Evolutionary conservation across 2,329 filamentous ascomycete genomes (phyloP), one percentile per base, ranked within the genome.

Genomic region (Aspergillus carbonarius): DNA sequence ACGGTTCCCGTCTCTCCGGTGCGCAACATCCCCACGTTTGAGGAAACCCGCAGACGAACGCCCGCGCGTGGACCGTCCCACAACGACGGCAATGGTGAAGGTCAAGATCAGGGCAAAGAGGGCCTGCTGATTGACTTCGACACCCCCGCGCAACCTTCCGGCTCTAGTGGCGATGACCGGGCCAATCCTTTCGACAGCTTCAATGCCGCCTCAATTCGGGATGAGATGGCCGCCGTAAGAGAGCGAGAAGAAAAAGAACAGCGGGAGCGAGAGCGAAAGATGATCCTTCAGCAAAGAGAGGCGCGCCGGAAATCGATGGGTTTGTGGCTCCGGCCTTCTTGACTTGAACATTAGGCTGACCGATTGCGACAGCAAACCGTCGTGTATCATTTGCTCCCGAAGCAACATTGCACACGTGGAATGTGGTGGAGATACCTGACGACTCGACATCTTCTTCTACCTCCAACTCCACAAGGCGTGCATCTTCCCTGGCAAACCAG

Each of bases 331-430:
- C 37, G 17, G 10, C 18, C 15, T 18, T 27, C 13, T n/a, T 7
- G 25, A 35, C 0, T 25, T 18, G 12, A 8, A 17, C 15, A 27
- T 34, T 20, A 27, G 34, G 50, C 66, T 72, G 56, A 72, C 54
- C 56, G 50, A 58, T 55, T 13, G 55, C 47, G 35, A 55, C 35
- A 84, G 85, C 93, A 49, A 96, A 95, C 73, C 87, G 95, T 69
- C 87, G 95, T 70, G 95, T 99, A 34, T 98, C 93, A 0, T 99
- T 99, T 75, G 95, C 95, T 4, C 95, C 95, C 1, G 95, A 99
- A 77, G 95, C 95, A 12, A 99, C 95, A 3, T 82, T 99, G 35
- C 95, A 99, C 73, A 99, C 95, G 0, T 98, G 96, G 83, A 93
- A 98, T 70, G 93, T 95, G 57, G 86, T 97, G 46, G 93, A 98